Evolutionary conservation across 1,139 yeast genomes (phyloP).

Genomic region (Kodamaea suecica): DNA sequence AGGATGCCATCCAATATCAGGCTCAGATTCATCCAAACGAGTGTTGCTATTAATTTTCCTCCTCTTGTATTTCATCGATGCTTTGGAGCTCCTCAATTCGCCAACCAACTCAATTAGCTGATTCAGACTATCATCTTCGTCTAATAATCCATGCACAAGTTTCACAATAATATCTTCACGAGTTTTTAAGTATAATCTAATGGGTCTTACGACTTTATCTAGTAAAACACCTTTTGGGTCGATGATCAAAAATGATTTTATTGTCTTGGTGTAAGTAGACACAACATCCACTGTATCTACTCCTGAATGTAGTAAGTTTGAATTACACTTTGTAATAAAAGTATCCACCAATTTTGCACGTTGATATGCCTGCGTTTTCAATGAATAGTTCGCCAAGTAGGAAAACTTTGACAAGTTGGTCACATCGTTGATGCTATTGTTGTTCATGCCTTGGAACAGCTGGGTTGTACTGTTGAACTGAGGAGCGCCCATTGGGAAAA

Average conservation of each 20-base stretch:
- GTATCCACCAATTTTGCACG: conserved; percentile 52
- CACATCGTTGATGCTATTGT: conserved; percentile 12
- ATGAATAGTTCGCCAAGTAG: conserved; percentile 19
- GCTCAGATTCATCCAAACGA: conserved; percentile 21
- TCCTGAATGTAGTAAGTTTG: conserved; percentile 71
- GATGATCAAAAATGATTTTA: conserved; percentile 67
- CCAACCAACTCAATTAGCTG: conserved; percentile 49
- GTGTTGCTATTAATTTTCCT: background rate
- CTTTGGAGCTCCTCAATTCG: conserved; percentile 37
- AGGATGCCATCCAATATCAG: conserved; percentile 71
- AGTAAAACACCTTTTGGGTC: conserved; percentile 86
- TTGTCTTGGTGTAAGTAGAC: conserved; percentile 65
- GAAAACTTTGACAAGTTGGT: conserved; percentile 18
- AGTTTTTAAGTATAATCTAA: conserved; percentile 60
- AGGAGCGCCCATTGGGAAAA: background rate
- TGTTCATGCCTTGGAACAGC: conserved; percentile 4
- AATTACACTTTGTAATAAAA: conserved; percentile 52
- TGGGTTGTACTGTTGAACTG: conserved; percentile 1
- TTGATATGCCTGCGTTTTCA: conserved; percentile 34
- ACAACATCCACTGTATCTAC: conserved; percentile 76
- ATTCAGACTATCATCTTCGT: conserved; percentile 36
- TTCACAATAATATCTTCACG: conserved; percentile 71
- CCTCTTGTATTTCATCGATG: conserved; percentile 1
- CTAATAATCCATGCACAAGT: conserved; percentile 70
- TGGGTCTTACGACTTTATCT: conserved; percentile 75